phyloP scores from a whole-genome alignment of 2,329 filamentous ascomycete species.

The Periconia sp. region DNA sequence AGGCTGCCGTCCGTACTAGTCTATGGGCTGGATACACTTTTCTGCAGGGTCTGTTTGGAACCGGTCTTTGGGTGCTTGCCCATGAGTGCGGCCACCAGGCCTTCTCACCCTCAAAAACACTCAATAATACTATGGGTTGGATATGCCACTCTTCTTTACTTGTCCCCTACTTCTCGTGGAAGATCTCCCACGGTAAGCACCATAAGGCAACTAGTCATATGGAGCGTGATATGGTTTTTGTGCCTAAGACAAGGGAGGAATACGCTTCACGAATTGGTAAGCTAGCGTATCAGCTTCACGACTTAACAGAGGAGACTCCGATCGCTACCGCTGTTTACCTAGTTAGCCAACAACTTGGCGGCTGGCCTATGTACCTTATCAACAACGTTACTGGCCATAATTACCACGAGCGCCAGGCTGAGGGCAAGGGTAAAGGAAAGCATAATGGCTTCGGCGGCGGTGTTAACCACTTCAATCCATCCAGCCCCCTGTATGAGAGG shows the following conservation, averaged over 20 bases:
- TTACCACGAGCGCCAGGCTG: slow-evolving; percentile 85
- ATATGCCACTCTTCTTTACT: slow-evolving; percentile 85
- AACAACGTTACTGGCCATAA: slow-evolving; percentile 96
- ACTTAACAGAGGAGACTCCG: slow-evolving; percentile 94
- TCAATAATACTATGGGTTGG: slow-evolving; percentile 95
- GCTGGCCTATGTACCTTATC: slow-evolving; percentile 91
- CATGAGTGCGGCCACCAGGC: slow-evolving; percentile 98
- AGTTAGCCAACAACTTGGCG: slow-evolving; percentile 83
- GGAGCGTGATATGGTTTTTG: slow-evolving; percentile 97
- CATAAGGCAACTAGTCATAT: slow-evolving; percentile 98
- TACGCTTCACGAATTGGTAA: slow-evolving; percentile 77
- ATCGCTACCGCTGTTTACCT: slow-evolving; percentile 77
- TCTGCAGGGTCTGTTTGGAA: slow-evolving; percentile 89
- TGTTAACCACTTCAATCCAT: slow-evolving; percentile 94
- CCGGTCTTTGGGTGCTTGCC: slow-evolving; percentile 92
- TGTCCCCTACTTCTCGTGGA: slow-evolving; percentile 99
- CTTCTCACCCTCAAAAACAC: slow-evolving; percentile 86
- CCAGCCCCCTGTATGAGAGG: slow-evolving; percentile 87
- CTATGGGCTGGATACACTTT: slow-evolving; percentile 75
- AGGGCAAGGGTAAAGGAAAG: slow-evolving; percentile 94
- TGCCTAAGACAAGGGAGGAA: slow-evolving; percentile 84
- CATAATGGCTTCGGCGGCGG: slow-evolving; percentile 77
- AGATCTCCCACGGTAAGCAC: slow-evolving; percentile 98
- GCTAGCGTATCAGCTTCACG: slow-evolving; percentile 78
- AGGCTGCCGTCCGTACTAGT: slow-evolving; percentile 66